Evolutionary conservation across 805 yeast species (phyloP), one percentile per base, ranked within the genome.

Genomic region (Metschnikowia anglica): DNA sequence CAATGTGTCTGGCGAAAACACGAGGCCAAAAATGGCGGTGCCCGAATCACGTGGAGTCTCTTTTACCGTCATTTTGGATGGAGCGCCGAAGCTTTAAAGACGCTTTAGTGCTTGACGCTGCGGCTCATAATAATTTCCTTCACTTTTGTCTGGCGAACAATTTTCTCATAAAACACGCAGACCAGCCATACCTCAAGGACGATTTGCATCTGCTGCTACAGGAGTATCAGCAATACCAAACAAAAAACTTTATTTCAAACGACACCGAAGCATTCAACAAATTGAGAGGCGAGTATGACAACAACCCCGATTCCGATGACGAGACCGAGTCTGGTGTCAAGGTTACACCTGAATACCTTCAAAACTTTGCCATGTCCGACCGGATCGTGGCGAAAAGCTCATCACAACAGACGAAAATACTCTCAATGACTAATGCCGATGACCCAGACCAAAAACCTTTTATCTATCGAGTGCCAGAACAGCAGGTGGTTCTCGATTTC

Each of bases 21-120:
- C 59, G 86, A 33, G 95, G 93, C 2, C 72, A 73, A 34, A 86
- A 83, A 61, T 91, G 97, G 98, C 81, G 79, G 66, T 93, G 96
- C 62, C 98, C 97, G 2, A 83, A 85, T 52, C 97, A 88, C 65
- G 78, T 80, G 16, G 85, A 76, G 35, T 69, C 63, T 31, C 61
- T 77, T 17, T 49, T 73, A n/a, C 72, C 72, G 23, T 52, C 70
- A 11, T 65, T 72, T 43, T 49, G 66, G 43, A 53, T 51, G 38
- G 58, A 58, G 23, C 53, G 62, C 39, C 65, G 88, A 39, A 69
- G 74, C 55, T 70, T 76, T 51, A 76, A 72, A 51, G 76, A 73
- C 50, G 79, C 79, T 34, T 62, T 72, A 4, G 64, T 74, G 18
- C 59, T 81, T 6, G 85, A 83, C 43, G 83, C 85, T 3, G 56